These are phyloP conservation scores for Penicillium sp. DNA, from an alignment of 2,329 filamentous ascomycete genomes.

Conservation along the genomic window DNA sequence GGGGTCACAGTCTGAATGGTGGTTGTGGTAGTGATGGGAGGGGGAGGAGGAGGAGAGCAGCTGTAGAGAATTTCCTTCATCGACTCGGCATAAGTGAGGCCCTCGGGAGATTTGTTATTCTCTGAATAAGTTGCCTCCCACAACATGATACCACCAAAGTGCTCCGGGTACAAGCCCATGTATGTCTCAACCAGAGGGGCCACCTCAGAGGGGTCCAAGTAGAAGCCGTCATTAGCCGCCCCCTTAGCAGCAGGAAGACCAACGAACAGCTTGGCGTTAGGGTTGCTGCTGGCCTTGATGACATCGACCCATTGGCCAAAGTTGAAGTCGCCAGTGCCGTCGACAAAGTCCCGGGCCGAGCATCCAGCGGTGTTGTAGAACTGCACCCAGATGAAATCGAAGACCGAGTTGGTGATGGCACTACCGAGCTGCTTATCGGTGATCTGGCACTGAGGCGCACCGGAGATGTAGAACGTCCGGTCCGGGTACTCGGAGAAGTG, in stretches of 20 bases:
- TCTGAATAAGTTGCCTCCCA: conserved; percentile 60
- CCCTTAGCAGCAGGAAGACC: conserved; percentile 50
- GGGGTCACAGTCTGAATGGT: conserved; percentile 19
- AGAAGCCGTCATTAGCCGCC: conserved; percentile 44
- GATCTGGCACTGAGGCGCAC: conserved; percentile 56
- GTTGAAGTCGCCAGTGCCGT: conserved; percentile 47
- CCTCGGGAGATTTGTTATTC: conserved; percentile 48
- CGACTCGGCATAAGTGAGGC: conserved; percentile 51
- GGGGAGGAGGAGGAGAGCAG: conserved; percentile 27
- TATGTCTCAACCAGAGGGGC: conserved; percentile 50
- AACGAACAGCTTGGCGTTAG: conserved; percentile 57
- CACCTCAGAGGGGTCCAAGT: conserved; percentile 54
- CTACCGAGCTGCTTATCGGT: conserved; percentile 53
- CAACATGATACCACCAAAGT: conserved; percentile 64
- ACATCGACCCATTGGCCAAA: conserved; percentile 52
- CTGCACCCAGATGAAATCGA: conserved; percentile 60
- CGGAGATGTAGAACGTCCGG: conserved; percentile 55
- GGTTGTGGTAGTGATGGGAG: conserved; percentile 12
- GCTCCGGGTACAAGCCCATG: conserved; percentile 42
- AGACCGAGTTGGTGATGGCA: conserved; percentile 49
- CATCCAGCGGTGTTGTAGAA: conserved; percentile 60
- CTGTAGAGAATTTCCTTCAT: conserved; percentile 51
- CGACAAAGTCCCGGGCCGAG: conserved; percentile 52
- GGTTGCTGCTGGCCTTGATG: conserved; percentile 44
- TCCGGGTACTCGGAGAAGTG: conserved; percentile 42